phyloP scores from a whole-genome alignment of 176 grass and related monocot species.

The Bromus sterilis region DNA sequence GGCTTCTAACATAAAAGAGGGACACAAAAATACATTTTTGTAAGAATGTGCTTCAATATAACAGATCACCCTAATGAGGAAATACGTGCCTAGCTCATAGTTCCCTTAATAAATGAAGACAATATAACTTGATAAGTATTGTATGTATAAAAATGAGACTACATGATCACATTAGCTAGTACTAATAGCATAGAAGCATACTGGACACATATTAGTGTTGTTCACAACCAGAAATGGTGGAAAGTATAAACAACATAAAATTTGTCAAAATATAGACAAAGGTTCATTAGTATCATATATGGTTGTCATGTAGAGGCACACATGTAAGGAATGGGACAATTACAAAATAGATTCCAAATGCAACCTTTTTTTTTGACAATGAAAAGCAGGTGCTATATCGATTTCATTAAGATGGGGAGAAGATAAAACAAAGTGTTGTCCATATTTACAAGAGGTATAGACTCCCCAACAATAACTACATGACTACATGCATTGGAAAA shows the following conservation, averaged over 20 bases:
- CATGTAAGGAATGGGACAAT: slow-evolving; percentile 9
- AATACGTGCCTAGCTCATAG: no score
- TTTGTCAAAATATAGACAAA: not conserved
- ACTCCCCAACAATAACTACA: no score
- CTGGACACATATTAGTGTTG: not conserved
- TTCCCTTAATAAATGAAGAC: no score
- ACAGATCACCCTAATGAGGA: no score
- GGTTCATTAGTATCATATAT: slow-evolving; percentile 11
- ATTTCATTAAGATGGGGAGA: no score
- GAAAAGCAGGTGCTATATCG: no score
- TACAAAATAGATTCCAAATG: slow-evolving; percentile 19
- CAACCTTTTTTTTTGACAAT: no score
- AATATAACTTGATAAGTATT: no score
- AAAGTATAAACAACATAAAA: slow-evolving; percentile 9
- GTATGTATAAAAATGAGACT: not conserved
- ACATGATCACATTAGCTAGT: not conserved
- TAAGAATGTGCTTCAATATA: not conserved
- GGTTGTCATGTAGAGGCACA: not conserved
- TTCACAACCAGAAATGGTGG: slow-evolving; percentile 15
- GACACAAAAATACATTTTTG: not conserved
- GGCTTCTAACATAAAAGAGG: no score
- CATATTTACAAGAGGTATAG: no score
- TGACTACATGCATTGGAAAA: no score
- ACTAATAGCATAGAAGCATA: not conserved
- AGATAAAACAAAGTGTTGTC: no score